phyloP scores from a whole-genome alignment of 2,329 filamentous ascomycete species.

The Cladosporium sp. region DNA sequence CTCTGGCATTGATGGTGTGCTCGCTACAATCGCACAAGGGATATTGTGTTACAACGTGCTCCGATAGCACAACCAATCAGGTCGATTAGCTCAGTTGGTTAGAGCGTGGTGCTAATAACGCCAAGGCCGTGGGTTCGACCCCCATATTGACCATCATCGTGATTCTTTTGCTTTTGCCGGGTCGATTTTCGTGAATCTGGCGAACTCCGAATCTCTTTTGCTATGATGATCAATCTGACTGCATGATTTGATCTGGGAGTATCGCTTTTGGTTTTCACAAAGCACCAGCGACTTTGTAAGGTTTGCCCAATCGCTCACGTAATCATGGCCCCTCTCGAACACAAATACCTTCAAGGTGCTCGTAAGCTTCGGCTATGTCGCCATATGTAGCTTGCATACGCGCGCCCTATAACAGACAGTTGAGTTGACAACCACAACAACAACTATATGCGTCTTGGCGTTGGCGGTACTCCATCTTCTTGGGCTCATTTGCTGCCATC shows the following conservation, averaged over 20 bases:
- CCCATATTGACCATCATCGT: conserved; percentile 11
- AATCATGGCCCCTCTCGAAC: not conserved
- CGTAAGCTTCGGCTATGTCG: not conserved
- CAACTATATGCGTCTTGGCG: not conserved
- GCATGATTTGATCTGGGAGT: too few relatives aligned
- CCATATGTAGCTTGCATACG: not conserved
- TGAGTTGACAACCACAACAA: not conserved
- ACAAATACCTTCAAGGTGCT: not conserved
- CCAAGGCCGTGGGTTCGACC: conserved; percentile 9
- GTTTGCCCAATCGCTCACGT: not conserved
- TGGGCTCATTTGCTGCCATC: not conserved
- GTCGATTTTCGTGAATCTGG: not conserved
- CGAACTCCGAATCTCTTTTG: not conserved
- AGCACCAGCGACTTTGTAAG: not conserved
- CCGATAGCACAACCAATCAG: not conserved
- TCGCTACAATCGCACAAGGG: too few relatives aligned
- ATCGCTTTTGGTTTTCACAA: not conserved
- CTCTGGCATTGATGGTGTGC: too few relatives aligned
- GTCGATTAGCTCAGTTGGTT: conserved; percentile 15
- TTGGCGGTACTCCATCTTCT: not conserved
- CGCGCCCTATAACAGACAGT: not conserved
- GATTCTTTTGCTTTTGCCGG: not conserved
- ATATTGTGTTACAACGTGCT: too few relatives aligned
- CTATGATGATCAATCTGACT: too few relatives aligned
- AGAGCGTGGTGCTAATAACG: conserved; percentile 15